phyloP scores from a whole-genome alignment of 371 early-diverging fungal species.

The Apophysomyces ossiformis region DNA sequence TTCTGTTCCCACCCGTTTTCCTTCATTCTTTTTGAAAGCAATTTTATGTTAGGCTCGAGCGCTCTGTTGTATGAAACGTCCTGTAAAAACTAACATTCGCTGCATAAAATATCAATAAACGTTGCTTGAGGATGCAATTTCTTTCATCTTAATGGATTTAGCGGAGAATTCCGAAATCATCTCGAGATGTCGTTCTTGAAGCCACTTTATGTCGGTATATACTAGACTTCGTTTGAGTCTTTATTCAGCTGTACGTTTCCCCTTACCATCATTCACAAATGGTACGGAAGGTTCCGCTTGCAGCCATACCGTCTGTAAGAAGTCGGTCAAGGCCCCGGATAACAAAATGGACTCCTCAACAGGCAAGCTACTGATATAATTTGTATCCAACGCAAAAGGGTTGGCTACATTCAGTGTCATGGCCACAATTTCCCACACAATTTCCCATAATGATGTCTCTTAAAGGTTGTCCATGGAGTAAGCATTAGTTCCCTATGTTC shows the following conservation, averaged over 20 bases:
- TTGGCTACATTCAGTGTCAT: slow-evolving; percentile 63
- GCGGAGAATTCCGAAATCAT: not conserved
- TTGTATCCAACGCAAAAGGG: slow-evolving; percentile 74
- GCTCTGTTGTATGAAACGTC: too few relatives aligned
- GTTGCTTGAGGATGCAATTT: not conserved
- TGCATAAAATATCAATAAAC: too few relatives aligned
- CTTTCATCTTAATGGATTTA: not conserved
- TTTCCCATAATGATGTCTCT: slow-evolving; percentile 79
- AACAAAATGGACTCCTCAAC: slow-evolving; percentile 66
- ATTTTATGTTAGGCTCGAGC: too few relatives aligned
- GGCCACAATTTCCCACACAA: slow-evolving; percentile 72
- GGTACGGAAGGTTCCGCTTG: slow-evolving; percentile 38
- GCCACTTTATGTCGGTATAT: slow-evolving; percentile 1
- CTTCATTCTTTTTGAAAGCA: too few relatives aligned
- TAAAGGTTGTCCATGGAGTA: not conserved
- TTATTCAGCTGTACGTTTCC: not conserved
- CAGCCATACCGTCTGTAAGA: slow-evolving; percentile 68
- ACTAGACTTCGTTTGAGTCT: not conserved
- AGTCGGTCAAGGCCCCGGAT: slow-evolving; percentile 71
- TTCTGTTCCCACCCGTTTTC: too few relatives aligned
- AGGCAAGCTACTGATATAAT: slow-evolving; percentile 61
- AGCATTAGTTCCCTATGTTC: not conserved
- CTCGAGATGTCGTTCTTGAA: slow-evolving; percentile 2
- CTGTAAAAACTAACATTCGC: too few relatives aligned
- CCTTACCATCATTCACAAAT: slow-evolving; percentile 50